Evolutionary conservation across 1,284 basidiomycete genomes (phyloP).

Genomic region (Apiotrichum veenhuisii): DNA sequence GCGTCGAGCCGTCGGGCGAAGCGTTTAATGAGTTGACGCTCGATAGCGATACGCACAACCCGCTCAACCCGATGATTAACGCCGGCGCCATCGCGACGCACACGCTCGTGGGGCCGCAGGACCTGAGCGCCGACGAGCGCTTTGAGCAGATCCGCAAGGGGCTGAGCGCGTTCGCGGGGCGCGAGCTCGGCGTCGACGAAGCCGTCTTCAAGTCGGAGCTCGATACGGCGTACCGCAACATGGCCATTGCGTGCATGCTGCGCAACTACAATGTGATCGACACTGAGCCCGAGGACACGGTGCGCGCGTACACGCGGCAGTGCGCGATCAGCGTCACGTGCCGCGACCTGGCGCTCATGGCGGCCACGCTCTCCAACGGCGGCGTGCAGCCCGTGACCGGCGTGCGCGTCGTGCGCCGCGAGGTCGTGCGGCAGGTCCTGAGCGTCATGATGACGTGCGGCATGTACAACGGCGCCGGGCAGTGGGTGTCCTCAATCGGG

Average conservation of each 20-base stretch:
- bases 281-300: slow-evolving; percentile 9
- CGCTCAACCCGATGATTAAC: slow-evolving; percentile 22
- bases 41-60: slow-evolving; percentile 12
- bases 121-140: slow-evolving; percentile 2
- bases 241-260: slow-evolving; percentile 19
- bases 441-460: slow-evolving; percentile 21
- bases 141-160: slow-evolving; percentile 15
- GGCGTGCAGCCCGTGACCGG: slow-evolving; percentile 21
- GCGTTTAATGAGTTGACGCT: slow-evolving; percentile 20
- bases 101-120: slow-evolving; percentile 7
- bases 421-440: slow-evolving; percentile 17
- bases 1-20: slow-evolving; percentile 20
- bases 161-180: slow-evolving; percentile 13
- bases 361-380: slow-evolving; percentile 17
- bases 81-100: slow-evolving; percentile 19
- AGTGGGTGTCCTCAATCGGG: slow-evolving; percentile 13
- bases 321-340: slow-evolving; percentile 16
- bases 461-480: slow-evolving; percentile 21
- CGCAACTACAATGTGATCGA: slow-evolving; percentile 15
- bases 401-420: slow-evolving; percentile 9
- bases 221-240: slow-evolving; percentile 15
- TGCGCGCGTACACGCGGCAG: slow-evolving; percentile 17
- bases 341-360: slow-evolving; percentile 20
- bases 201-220: slow-evolving; percentile 12
- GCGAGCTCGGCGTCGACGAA: slow-evolving; percentile 15